phyloP scores from a whole-genome alignment of 768 basidiomycete genomes.

The Gelatoporia subvermispora region DNA sequence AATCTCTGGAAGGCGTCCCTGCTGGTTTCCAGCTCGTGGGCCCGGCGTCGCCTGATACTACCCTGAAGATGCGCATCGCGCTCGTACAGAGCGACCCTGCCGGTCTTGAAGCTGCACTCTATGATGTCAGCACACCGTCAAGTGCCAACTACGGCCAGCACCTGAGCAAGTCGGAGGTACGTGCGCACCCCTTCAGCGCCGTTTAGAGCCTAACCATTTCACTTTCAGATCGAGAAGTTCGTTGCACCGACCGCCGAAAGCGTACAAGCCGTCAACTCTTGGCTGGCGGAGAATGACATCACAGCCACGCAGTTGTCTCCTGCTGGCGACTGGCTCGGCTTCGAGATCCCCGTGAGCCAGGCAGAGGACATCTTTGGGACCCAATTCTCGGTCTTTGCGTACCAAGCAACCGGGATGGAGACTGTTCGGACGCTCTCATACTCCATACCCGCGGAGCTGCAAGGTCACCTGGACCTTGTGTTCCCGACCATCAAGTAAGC shows the following conservation, averaged over 20 bases:
- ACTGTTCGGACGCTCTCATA: constrained; percentile 30
- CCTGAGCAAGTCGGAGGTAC: constrained; percentile 32
- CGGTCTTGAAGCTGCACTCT: constrained; percentile 29
- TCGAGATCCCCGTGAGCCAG: constrained; percentile 20
- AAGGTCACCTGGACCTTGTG: constrained; percentile 25
- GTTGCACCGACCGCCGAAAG: constrained; percentile 18
- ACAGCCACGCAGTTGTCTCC: constrained; percentile 18
- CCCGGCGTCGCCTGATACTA: constrained; percentile 22
- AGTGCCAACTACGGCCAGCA: constrained; percentile 35
- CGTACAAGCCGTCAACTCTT: constrained; percentile 21
- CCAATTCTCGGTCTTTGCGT: constrained; percentile 24
- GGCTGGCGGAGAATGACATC: constrained; percentile 21
- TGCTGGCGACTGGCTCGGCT: constrained; percentile 24
- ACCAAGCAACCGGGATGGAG: constrained; percentile 21
- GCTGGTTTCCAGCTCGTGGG: constrained; percentile 25
- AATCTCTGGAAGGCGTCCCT: constrained; percentile 21
- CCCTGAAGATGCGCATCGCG: constrained; percentile 31
- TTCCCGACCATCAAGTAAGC: constrained; percentile 25
- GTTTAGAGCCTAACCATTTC: background rate
- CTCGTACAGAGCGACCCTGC: constrained; percentile 28
- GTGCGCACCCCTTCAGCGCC: background rate
- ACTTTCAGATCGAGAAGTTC: constrained; percentile 19
- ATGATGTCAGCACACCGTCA: constrained; percentile 33
- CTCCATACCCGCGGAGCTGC: constrained; percentile 29
- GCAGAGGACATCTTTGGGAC: constrained; percentile 22